phyloP scores from a whole-genome alignment of 768 basidiomycete species.

The Hysterangium stoloniferum region DNA sequence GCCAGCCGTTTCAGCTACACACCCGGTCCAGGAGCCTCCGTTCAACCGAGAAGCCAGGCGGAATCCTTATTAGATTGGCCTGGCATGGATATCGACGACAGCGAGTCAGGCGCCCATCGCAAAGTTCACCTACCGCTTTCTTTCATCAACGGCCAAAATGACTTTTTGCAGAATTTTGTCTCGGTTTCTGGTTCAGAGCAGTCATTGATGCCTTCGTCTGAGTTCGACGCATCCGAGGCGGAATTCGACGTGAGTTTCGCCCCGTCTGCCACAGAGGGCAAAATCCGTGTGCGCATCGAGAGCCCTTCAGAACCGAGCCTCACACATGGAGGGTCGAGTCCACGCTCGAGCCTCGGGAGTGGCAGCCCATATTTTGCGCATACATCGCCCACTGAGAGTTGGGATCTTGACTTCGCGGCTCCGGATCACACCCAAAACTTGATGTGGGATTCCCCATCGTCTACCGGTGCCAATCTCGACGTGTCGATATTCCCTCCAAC shows the following conservation, averaged over 20 bases:
- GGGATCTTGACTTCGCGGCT: conserved; percentile 8
- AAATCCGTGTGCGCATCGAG: conserved; percentile 10
- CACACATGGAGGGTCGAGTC: not conserved
- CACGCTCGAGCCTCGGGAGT: not conserved
- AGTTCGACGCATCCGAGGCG: conserved; percentile 3
- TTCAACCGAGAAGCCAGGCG: not conserved
- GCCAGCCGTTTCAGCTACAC: conserved; percentile 1
- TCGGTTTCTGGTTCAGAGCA: not conserved
- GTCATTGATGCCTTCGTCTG: not conserved
- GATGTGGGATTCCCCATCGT: conserved; percentile 5
- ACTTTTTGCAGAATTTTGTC: not conserved
- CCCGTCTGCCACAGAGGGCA: conserved; percentile 2
- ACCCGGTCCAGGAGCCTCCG: not conserved
- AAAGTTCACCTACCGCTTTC: conserved; percentile 4
- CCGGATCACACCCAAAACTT: conserved; percentile 2
- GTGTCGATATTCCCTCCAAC: conserved; percentile 1
- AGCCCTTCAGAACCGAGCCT: not conserved
- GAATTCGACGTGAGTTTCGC: conserved; percentile 10
- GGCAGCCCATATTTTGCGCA: conserved; percentile 2
- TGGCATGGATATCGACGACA: conserved; percentile 8
- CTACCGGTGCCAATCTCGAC: conserved; percentile 7
- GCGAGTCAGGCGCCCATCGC: conserved; percentile 5
- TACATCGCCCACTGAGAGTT: conserved; percentile 3
- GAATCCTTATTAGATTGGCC: conserved; percentile 10
- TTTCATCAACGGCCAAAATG: conserved; percentile 8